A percentile compares a stretch with the other conserved stretches of the same genome.
These are phyloP conservation scores for Penicillium paneum DNA, from an alignment of 2,329 filamentous ascomycete genomes.

Conservation along the genomic window DNA sequence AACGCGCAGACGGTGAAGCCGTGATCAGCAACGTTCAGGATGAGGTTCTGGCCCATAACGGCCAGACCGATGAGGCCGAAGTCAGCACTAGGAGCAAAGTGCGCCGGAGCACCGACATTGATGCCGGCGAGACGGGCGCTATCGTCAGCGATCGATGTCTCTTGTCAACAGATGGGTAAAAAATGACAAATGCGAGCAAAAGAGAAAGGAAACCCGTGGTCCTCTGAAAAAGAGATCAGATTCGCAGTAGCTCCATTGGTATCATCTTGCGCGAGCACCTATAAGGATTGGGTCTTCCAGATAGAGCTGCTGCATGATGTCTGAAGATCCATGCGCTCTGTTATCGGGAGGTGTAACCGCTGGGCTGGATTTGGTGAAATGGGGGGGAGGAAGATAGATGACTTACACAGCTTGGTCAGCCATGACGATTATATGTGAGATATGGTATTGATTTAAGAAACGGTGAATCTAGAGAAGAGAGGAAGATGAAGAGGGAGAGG, in stretches of 20 bases:
- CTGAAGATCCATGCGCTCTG: not conserved
- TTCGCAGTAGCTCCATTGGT: not conserved
- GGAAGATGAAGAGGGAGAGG: conserved; percentile 26
- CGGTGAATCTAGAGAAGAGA: conserved; percentile 20
- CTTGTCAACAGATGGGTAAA: conserved; percentile 31
- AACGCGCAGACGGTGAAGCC: conserved; percentile 96
- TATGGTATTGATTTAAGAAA: conserved; percentile 13
- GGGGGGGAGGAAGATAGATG: conserved; percentile 4
- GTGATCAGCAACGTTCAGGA: conserved; percentile 84
- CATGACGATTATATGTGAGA: conserved; percentile 33
- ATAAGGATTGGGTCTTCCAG: not conserved
- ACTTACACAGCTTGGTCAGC: conserved; percentile 48
- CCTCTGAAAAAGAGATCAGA: conserved; percentile 9
- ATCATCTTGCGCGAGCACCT: conserved; percentile 5
- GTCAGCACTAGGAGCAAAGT: conserved; percentile 65
- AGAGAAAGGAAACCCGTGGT: conserved; percentile 2
- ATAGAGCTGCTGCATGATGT: conserved; percentile 1
- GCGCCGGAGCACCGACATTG: conserved; percentile 63
- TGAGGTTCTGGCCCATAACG: conserved; percentile 87
- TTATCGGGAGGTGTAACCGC: not conserved
- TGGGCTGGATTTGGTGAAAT: conserved; percentile 3
- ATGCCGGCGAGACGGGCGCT: conserved; percentile 74
- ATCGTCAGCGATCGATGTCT: conserved; percentile 45
- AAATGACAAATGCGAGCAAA: conserved; percentile 5
- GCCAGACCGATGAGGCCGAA: conserved; percentile 89